Percentiles rank a stretch among this genome's conserved stretches.
Conservation (phyloP, 2,329 filamentous ascomycete species). For the Ramularia endophylla region DNA sequence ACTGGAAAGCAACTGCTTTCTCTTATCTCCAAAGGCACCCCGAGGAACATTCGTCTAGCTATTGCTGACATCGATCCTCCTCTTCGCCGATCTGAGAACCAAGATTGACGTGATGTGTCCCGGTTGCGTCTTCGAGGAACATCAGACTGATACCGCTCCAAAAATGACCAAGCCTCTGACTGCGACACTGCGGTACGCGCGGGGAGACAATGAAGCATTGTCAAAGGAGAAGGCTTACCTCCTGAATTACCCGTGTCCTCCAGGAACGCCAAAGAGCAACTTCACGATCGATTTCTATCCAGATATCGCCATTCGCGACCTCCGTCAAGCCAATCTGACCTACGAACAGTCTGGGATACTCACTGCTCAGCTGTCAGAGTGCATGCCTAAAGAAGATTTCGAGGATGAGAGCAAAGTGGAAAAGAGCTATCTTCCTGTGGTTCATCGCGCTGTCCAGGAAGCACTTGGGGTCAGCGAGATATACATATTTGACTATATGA, state of each 20-base stretch:
- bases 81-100: neutral
- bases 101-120: no score
- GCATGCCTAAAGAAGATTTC: conserved; percentile 5
- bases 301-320: conserved; percentile 5
- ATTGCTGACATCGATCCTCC: neutral
- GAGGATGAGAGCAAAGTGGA: conserved; percentile 6
- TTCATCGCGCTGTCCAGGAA: conserved; percentile 5
- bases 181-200: conserved; percentile 7
- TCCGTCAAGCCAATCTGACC: conserved; percentile 2
- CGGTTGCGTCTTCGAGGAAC: no score
- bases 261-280: conserved; percentile 5
- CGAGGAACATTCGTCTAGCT: neutral
- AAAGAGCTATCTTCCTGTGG: conserved; percentile 1
- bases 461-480: conserved; percentile 3
- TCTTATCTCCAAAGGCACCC: no score
- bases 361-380: conserved; percentile 2
- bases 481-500: conserved; percentile 10
- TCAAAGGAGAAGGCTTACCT: conserved; percentile 7
- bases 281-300: conserved; percentile 6
- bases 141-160: neutral
- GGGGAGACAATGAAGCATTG: conserved; percentile 3
- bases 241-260: conserved; percentile 3
- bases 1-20: neutral
- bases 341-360: conserved; percentile 2
- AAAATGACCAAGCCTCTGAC: conserved; percentile 3